Evolutionary conservation across 805 yeast species (phyloP), one percentile per base, ranked within the genome.

Genomic region (Teunomyces gatunensis): DNA sequence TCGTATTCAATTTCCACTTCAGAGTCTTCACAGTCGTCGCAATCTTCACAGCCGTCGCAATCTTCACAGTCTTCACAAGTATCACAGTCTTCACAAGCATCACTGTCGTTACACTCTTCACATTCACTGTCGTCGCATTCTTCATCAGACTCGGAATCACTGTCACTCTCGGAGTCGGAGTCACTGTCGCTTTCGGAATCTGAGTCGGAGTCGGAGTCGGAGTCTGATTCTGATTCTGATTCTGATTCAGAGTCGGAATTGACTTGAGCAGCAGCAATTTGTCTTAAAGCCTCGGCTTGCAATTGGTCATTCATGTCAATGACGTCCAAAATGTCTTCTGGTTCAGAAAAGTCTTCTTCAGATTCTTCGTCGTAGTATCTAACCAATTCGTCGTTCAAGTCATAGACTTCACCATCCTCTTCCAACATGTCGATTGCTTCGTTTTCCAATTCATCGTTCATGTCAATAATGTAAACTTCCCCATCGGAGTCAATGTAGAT

Each of bases 291-390:
- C 42, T 66, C 63, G 18, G 65, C 69, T 54, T 68, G 70, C 50
- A 69, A 61, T 52, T 63, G 68, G 46, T 71, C 74, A 50, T 69
- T 69, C 62, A 70, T 53, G 59, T 71, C 75, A 23, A 68, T 57
- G 15, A 66, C 53, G 43, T 69, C 74, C 39, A 59, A 58, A 34
- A 57, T 57, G 44, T 68, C 71, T 49, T 63, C 63, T 36, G 67
- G 64, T 46, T 63, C 67, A 12, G 17, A 15, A 32, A 41, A 50
- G 21, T 57, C 60, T 13, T 47, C 48, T 13, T 54, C 59, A 30
- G 42, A 36, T 13, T 46, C 54, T 34, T 36, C 15, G 11, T 39
- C 50, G 30, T 18, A 32, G 29, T 29, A 36, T 21, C 44, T 30
- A 42, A 13, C 33, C 23, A 37, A 42, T 29, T 39, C 23, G 25